These are phyloP conservation scores for Chamaenerion angustifolium DNA, from an alignment of 345 rosid genomes.

Conservation along the genomic window DNA sequence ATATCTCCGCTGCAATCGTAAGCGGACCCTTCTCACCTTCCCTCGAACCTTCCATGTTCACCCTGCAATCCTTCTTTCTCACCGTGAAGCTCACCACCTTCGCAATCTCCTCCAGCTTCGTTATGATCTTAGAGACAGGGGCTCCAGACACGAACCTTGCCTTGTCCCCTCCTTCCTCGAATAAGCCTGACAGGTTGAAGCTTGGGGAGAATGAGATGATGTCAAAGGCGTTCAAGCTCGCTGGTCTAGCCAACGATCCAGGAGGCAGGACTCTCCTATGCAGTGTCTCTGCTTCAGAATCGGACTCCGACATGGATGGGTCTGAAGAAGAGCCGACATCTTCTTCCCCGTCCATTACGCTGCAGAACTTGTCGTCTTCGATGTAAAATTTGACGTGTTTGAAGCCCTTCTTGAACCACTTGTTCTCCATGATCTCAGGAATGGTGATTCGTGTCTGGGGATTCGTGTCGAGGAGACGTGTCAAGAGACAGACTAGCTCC, in stretches of 20 bases:
- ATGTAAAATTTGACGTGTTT: no score
- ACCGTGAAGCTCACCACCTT: slow-evolving; percentile 27
- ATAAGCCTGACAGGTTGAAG: slow-evolving; percentile 18
- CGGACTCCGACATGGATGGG: no score
- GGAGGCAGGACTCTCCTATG: no score
- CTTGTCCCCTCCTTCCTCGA: no score
- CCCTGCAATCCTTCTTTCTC: slow-evolving; percentile 28
- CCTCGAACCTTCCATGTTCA: slow-evolving; percentile 25
- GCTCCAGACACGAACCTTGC: no score
- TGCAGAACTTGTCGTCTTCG: slow-evolving; percentile 7
- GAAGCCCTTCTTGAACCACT: no score
- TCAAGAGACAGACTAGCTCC: slow-evolving; percentile 14
- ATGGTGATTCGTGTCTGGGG: no score
- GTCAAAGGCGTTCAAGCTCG: slow-evolving; percentile 20
- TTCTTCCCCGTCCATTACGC: slow-evolving; percentile 11
- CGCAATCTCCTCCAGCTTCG: slow-evolving; percentile 29
- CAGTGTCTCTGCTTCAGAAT: no score
- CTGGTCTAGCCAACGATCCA: no score
- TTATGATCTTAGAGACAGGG: slow-evolving; percentile 17
- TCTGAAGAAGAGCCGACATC: slow-evolving; percentile 10
- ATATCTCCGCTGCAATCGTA: slow-evolving; percentile 26
- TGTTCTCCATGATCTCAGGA: no score
- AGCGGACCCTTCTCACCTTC: slow-evolving; percentile 26
- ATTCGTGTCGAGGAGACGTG: slow-evolving; percentile 5
- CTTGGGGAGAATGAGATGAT: slow-evolving; percentile 27